Evolutionary conservation across 2,329 filamentous ascomycete genomes (phyloP), one percentile per base, ranked within the genome.

Genomic region (Monosporascus cannonballus): DNA sequence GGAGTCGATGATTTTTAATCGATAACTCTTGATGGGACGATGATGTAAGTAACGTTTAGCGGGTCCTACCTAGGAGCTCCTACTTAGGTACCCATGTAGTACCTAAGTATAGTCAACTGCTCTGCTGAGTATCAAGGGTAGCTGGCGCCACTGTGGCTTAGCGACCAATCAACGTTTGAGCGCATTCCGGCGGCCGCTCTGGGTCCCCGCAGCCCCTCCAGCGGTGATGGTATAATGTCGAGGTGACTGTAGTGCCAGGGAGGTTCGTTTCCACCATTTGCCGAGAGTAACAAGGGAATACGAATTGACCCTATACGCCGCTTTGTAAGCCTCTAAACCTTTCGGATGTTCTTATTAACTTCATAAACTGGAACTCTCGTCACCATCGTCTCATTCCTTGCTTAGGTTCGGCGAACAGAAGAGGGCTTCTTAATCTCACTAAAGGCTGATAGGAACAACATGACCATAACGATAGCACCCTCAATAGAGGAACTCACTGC

Each of bases 401-500:
- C 27, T 9, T 9, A 11, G 27, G 7, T 14, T 30, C 27, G 4
- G 27, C 27, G 9, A 30, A 11, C 27, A 4, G 27, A 30, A 27
- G 27, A 27, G 27, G 11, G 27, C 8, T 27, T n/a, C n/a, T 9
- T 39, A 39, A 18, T 17, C 17, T 9, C 38, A n/a, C 17, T 39
- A 2, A 20, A 20, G 17, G 18, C 38, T 18, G 17, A 41, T 5
- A 17, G 17, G 18, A 9, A 41, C 15, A 11, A n/a, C 4, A 25
- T 27, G 42, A 27, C 22, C 42, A 30, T 27, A 22, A 14, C 20
- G 7, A 4, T 20, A 15, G 42, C 42, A 24, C 42, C 24, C 17
- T 24, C 42, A 14, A 30, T 46, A 46, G 20, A 24, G 24, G 42
- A 46, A n/a, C 60, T 69, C 8, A 65, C 71, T 11, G 58, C 64